These are phyloP conservation scores for Malus sylvestris DNA, from an alignment of 306 rosid genomes.

Conservation along the genomic window DNA sequence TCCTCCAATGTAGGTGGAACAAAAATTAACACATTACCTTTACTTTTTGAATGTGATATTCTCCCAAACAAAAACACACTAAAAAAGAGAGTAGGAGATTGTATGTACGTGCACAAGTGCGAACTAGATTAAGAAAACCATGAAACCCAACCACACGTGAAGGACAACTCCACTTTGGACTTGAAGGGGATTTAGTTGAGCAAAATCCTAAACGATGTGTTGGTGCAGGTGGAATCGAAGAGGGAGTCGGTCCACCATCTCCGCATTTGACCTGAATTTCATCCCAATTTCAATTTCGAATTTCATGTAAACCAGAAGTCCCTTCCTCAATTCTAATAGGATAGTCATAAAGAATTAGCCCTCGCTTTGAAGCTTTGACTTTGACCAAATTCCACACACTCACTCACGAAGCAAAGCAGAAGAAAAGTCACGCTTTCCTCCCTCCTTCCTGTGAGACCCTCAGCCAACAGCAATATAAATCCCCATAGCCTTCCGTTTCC, in stretches of 20 bases:
- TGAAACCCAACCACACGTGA: background rate
- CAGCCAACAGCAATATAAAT: slow-evolving; percentile 19
- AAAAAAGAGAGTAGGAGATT: background rate
- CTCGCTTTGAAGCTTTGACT: slow-evolving; percentile 67
- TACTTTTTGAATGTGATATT: background rate
- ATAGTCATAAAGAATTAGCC: background rate
- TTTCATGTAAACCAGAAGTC: slow-evolving; percentile 14
- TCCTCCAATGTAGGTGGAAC: too few relatives aligned
- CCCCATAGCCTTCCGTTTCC: background rate
- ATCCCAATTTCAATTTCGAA: slow-evolving; percentile 10
- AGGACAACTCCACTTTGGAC: background rate
- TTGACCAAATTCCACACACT: slow-evolving; percentile 43
- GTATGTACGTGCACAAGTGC: background rate
- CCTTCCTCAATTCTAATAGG: background rate
- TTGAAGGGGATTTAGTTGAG: background rate
- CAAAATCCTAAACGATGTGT: background rate
- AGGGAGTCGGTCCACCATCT: background rate
- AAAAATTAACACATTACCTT: background rate
- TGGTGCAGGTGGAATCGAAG: background rate
- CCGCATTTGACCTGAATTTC: background rate
- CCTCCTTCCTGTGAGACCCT: slow-evolving; percentile 20
- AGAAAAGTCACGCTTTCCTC: slow-evolving; percentile 88
- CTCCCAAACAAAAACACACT: background rate
- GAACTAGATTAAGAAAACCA: background rate
- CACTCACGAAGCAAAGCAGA: slow-evolving; percentile 30